Percentiles rank a stretch among this genome's conserved stretches.
Conservation (phyloP, 1,284 basidiomycete species). For the Ustilago vetiveriae region DNA sequence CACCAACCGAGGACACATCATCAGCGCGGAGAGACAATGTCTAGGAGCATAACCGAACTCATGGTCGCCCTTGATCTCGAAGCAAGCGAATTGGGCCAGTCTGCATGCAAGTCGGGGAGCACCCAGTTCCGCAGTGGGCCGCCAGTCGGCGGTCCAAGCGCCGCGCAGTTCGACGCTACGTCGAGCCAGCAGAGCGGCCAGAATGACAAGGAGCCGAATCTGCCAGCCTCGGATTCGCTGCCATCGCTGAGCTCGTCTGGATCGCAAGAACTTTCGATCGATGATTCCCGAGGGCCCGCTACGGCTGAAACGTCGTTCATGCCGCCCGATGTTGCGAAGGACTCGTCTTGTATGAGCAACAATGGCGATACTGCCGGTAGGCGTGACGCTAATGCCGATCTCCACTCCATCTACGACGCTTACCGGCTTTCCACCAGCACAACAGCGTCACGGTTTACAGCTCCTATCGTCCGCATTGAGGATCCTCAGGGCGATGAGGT, state of each 20-base stretch:
- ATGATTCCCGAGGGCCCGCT: conserved; percentile 12
- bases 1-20: not conserved
- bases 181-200: not conserved
- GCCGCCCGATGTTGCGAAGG: conserved; percentile 11
- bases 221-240: conserved; percentile 18
- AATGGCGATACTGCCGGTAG: conserved; percentile 4
- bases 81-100: conserved; percentile 19
- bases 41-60: conserved; percentile 41
- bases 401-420: conserved; percentile 29
- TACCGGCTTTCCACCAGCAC: conserved; percentile 26
- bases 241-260: conserved; percentile 26
- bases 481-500: conserved; percentile 32
- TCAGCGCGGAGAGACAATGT: conserved; percentile 27
- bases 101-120: conserved; percentile 1
- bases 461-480: conserved; percentile 34
- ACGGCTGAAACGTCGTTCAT: conserved; percentile 24
- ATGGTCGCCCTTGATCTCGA: conserved; percentile 40
- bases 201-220: not conserved
- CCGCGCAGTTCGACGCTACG: too few species aligned
- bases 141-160: too few species aligned
- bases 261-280: conserved; percentile 22
- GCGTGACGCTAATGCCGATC: conserved; percentile 8
- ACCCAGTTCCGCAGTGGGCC: not conserved
- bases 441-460: conserved; percentile 23
- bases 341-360: not conserved